Evolutionary conservation across 805 yeast species (phyloP), one percentile per base, ranked within the genome.

Genomic region (Citeromyces matritensis): DNA sequence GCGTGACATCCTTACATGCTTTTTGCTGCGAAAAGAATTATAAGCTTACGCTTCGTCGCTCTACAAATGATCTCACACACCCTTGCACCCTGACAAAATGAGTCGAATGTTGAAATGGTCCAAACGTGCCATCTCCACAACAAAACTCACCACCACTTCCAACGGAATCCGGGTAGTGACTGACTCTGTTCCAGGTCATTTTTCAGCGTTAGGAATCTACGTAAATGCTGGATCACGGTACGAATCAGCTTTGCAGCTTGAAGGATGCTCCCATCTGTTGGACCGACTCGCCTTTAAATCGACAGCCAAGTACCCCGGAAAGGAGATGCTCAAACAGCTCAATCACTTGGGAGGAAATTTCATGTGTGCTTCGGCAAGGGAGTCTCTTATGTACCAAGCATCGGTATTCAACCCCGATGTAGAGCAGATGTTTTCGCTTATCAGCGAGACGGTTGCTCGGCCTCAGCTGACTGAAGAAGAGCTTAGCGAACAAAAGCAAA

Each of bases 291-390:
- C 97, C 1, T 91, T 74, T 63, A 75, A 75, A 46, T 71, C 83
- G 4, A 78, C 88, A 0, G 51, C 61, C 24, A 58, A 67, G 34
- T 58, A 64, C 35, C 43, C 69, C 2, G 86, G 83, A 3, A 55
- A 63, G 27, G 66, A 77, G 32, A 81, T 91, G 83, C 64, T 81
- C 40, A 78, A 78, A 39, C 66, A 65, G 13, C 58, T 91, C 38
- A 85, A 84, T 35, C 61, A 70, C 24, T 53, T 91, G 35, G 98
- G 98, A 30, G 98, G 97, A 9, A 88, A 85, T 51, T 85, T 80
- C 54, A 86, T 83, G 73, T 81, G 94, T 47, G 78, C 94, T 1
- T 79, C 95, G 0, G 81, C 93, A 6, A 66, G 98, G 46, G 98
- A 91, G 52, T 69, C 93, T 4, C 65, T 88, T 60, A 71, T 88